Percentiles rank a stretch among this genome's conserved stretches.
phyloP scores from a whole-genome alignment of 345 rosid genomes.

The Populus nigra region DNA sequence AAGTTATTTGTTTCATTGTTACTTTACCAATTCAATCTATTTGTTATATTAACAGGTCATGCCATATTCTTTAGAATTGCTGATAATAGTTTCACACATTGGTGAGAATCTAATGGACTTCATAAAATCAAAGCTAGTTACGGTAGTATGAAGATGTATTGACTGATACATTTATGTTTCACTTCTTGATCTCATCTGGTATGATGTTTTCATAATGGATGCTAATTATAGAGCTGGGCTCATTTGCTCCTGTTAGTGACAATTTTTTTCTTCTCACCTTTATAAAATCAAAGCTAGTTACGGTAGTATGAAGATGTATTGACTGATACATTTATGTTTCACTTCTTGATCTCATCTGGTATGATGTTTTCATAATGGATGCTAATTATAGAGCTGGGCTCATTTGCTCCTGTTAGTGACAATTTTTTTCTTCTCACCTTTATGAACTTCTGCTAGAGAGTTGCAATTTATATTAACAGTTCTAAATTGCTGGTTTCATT shows the following conservation, averaged over 20 bases:
- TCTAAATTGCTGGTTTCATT: not conserved
- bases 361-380: not conserved
- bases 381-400: not conserved
- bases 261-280: not conserved
- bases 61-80: not conserved
- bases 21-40: not conserved
- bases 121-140: not conserved
- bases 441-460: not conserved
- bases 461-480: not conserved
- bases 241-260: not conserved
- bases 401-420: not conserved
- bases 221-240: not conserved
- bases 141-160: not conserved
- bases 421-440: not conserved
- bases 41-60: not conserved
- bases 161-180: not conserved
- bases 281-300: not conserved
- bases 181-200: not conserved
- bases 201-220: not conserved
- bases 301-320: not conserved
- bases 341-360: not conserved
- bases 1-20: no score
- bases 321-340: not conserved
- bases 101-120: not conserved
- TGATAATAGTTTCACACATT: not conserved